phyloP scores from a whole-genome alignment of 2,329 filamentous ascomycete genomes.

The Fusarium falciforme region DNA sequence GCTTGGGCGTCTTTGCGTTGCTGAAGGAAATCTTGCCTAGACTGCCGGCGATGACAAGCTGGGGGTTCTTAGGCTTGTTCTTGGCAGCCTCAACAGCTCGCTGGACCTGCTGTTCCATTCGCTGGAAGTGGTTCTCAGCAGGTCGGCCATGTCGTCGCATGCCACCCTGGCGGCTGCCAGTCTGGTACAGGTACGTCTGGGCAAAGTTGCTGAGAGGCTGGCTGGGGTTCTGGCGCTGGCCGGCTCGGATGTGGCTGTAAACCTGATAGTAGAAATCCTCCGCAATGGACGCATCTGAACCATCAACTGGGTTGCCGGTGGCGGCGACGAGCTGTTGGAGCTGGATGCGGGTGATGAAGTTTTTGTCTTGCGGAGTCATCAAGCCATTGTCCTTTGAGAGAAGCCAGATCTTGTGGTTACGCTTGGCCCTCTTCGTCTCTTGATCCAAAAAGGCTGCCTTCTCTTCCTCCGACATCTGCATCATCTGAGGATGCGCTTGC shows the following conservation, averaged over 20 bases:
- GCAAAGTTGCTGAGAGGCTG: constrained; percentile 96
- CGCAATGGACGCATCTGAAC: constrained; percentile 81
- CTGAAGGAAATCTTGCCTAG: constrained; percentile 98
- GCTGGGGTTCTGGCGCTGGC: constrained; percentile 88
- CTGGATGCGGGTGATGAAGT: constrained; percentile 98
- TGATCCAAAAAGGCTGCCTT: constrained; percentile 86
- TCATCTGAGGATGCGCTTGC: constrained; percentile 58
- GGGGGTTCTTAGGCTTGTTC: constrained; percentile 96
- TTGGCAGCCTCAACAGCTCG: constrained; percentile 97
- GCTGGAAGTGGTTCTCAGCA: constrained; percentile 96
- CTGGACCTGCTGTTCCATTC: constrained; percentile 99
- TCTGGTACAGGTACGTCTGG: constrained; percentile 97
- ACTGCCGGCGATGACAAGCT: constrained; percentile 95
- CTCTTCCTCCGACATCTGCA: constrained; percentile 84
- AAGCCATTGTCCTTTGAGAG: constrained; percentile 94
- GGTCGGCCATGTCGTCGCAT: constrained; percentile 81
- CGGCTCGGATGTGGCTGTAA: constrained; percentile 91
- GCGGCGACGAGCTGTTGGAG: constrained; percentile 95
- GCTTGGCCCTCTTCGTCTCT: constrained; percentile 93
- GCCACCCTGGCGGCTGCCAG: constrained; percentile 82
- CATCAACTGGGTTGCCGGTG: constrained; percentile 87
- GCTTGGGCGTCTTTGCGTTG: constrained; percentile 97
- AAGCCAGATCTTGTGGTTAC: constrained; percentile 97
- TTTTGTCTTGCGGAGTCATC: constrained; percentile 99
- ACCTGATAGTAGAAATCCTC: constrained; percentile 99